A percentile compares a stretch with the other conserved stretches of the same genome.
Evolutionary conservation across 1,139 yeast genomes (phyloP).

Genomic region (Yamadazyma sp.): DNA sequence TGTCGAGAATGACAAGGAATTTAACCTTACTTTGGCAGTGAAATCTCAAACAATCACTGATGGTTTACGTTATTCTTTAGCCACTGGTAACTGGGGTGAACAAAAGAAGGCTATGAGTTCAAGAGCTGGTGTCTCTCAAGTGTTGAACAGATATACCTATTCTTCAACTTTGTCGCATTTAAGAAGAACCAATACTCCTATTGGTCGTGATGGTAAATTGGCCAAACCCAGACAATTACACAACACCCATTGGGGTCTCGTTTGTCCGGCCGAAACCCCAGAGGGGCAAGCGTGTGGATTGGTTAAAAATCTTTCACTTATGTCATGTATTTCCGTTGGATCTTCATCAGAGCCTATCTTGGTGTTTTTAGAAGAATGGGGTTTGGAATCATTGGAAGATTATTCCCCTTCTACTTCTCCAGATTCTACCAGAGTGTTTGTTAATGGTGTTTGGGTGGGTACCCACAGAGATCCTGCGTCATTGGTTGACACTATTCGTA

Average conservation of each 20-base stretch:
- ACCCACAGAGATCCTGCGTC: conserved; percentile 94
- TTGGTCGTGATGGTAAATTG: conserved; percentile 97
- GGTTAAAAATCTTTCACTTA: conserved; percentile 90
- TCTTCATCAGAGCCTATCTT: conserved; percentile 94
- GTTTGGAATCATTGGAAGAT: conserved; percentile 96
- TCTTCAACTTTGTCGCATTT: conserved; percentile 96
- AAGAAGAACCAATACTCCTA: conserved; percentile 98
- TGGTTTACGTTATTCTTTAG: conserved; percentile 94
- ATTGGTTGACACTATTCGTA: conserved; percentile 86
- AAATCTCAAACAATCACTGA: conserved; percentile 96
- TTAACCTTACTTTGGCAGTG: conserved; percentile 93
- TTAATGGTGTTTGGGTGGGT: conserved; percentile 99
- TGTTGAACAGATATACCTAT: conserved; percentile 94
- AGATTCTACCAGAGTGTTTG: conserved; percentile 90
- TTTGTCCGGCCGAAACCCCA: conserved; percentile 99
- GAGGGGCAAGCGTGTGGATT: conserved; percentile 99
- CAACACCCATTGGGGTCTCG: conserved; percentile 99
- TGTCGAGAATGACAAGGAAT: conserved; percentile 95
- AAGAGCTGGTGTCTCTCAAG: conserved; percentile 99
- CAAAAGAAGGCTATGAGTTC: conserved; percentile 99
- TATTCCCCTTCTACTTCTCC: conserved; percentile 92
- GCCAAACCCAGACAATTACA: conserved; percentile 99
- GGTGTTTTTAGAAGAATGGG: conserved; percentile 97
- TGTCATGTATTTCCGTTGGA: conserved; percentile 98
- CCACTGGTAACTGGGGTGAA: conserved; percentile 99